A percentile compares a stretch with the other conserved stretches of the same genome.
Conservation (phyloP, 306 rosid genomes). For the Cucurbita maxima region DNA sequence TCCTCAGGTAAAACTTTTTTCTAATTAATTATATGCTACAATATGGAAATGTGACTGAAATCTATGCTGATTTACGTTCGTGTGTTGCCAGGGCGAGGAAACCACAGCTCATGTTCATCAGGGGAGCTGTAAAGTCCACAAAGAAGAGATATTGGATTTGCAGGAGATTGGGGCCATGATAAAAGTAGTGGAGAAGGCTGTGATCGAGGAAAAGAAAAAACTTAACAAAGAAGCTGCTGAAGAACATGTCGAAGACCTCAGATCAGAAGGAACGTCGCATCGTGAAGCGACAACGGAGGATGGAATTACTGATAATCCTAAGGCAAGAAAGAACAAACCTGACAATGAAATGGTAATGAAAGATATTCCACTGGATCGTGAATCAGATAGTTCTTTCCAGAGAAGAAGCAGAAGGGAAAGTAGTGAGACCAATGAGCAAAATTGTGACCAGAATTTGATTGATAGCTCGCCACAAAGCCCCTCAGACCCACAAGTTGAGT, state of each 20-base stretch:
- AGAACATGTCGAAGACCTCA: conserved; percentile 11
- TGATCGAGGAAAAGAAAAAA: conserved; percentile 15
- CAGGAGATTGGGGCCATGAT: conserved; percentile 44
- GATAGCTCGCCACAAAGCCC: conserved; percentile 19
- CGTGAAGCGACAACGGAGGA: conserved; percentile 17
- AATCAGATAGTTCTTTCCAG: conserved; percentile 37
- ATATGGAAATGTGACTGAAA: not conserved
- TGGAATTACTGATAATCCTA: conserved; percentile 9
- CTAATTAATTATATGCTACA: not conserved
- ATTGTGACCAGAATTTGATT: conserved; percentile 16
- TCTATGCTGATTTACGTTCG: conserved; percentile 12
- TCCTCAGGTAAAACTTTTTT: conserved; percentile 37
- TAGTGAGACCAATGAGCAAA: conserved; percentile 53
- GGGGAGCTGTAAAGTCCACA: conserved; percentile 15
- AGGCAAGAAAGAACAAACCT: conserved; percentile 27
- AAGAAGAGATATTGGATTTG: conserved; percentile 52
- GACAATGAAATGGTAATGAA: conserved; percentile 53
- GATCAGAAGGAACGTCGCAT: conserved; percentile 6
- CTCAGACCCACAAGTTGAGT: conserved; percentile 21
- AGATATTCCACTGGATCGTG: conserved; percentile 84
- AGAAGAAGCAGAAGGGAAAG: conserved; percentile 40
- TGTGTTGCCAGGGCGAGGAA: conserved; percentile 33
- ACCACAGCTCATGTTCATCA: conserved; percentile 20
- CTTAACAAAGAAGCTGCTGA: conserved; percentile 11
- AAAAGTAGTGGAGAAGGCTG: conserved; percentile 31